Conservation (phyloP, 23 red algal species). For the Chondrus crispus region DNA sequence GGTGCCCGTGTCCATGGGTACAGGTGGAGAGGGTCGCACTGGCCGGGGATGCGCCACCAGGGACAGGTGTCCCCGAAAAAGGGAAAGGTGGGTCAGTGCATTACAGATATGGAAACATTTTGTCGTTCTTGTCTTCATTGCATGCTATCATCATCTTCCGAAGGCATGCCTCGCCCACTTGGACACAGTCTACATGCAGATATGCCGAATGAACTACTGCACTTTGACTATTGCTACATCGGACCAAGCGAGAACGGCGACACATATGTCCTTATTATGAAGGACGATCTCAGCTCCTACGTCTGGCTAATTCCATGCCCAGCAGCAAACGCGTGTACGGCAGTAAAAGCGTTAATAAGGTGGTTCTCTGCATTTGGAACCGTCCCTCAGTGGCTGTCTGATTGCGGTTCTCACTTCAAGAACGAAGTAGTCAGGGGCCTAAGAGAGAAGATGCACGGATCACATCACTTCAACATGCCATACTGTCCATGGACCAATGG, state of each 20-base stretch:
- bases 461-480: constrained; percentile 1
- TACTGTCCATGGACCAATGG: constrained; percentile 26
- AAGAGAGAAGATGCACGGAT: neutral
- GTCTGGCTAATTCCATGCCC: neutral
- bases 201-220: neutral
- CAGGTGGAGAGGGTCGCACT: too few relatives aligned
- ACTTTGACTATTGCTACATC: neutral
- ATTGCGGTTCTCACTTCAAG: constrained; percentile 13
- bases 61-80: too few relatives aligned
- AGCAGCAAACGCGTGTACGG: neutral
- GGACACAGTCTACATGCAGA: neutral
- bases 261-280: neutral
- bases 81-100: too few relatives aligned
- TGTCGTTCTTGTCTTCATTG: too few relatives aligned
- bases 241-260: neutral
- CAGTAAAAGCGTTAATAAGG: neutral
- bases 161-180: neutral
- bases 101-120: too few relatives aligned
- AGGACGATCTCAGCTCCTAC: neutral
- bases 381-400: neutral
- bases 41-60: too few relatives aligned
- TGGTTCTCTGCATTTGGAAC: neutral
- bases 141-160: too few relatives aligned
- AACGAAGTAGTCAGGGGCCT: neutral
- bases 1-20: too few relatives aligned